Conservation (phyloP, 129 eudicot species). For the Logfia minima region DNA sequence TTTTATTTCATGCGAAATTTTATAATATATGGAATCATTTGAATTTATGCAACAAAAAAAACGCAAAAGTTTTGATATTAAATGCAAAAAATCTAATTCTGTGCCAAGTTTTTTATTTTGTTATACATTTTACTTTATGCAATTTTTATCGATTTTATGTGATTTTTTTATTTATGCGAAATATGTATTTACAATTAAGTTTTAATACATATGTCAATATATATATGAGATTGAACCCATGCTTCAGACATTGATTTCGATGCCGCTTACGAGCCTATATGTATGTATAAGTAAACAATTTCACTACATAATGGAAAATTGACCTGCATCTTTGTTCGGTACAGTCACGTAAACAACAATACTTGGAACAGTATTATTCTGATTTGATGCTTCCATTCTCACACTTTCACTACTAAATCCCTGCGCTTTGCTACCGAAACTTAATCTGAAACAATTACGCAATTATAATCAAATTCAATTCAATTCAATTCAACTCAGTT, state of each 20-base stretch:
- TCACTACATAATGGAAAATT: not conserved
- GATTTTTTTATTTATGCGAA: too few relatives aligned
- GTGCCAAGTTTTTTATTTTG: too few relatives aligned
- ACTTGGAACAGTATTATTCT: constrained; percentile 74
- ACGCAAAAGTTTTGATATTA: too few relatives aligned
- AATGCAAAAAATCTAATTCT: too few relatives aligned
- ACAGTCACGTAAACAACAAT: constrained; percentile 97
- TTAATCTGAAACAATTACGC: constrained; percentile 41
- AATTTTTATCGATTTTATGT: not conserved
- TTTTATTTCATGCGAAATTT: too few relatives aligned
- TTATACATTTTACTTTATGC: too few relatives aligned
- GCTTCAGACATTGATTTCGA: not conserved
- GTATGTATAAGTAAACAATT: not conserved
- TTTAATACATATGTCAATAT: too few relatives aligned
- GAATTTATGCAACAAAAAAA: too few relatives aligned
- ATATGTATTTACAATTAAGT: too few relatives aligned
- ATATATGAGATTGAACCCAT: not conserved
- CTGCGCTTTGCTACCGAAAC: constrained; percentile 35
- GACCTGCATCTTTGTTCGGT: constrained; percentile 96
- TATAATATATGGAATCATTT: too few relatives aligned
- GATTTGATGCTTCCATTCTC: constrained; percentile 59
- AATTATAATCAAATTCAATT: not conserved
- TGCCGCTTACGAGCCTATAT: not conserved
- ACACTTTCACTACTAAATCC: constrained; percentile 35
- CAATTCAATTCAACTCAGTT: not conserved